Conservation (phyloP, 2,329 filamentous ascomycete species). For the Colletotrichum eleusines region DNA sequence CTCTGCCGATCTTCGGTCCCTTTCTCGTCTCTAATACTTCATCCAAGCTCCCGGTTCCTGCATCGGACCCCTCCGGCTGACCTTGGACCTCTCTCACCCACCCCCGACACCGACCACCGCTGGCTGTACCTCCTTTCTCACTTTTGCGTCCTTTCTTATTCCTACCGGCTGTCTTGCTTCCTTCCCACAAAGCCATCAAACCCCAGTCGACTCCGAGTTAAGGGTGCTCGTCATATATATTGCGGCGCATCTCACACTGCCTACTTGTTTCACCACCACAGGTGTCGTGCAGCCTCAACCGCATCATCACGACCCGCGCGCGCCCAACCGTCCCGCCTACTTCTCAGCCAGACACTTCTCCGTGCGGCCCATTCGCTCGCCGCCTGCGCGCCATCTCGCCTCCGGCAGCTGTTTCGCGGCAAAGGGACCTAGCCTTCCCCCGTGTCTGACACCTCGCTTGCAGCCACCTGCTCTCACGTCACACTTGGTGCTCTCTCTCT, state of each 20-base stretch:
- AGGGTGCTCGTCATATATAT: conserved; percentile 31
- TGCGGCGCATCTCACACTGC: conserved; percentile 28
- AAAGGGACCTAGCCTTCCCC: conserved; percentile 11
- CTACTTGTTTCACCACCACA: conserved; percentile 20
- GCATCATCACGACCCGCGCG: conserved; percentile 19
- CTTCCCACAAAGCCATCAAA: conserved; percentile 5
- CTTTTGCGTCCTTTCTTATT: conserved; percentile 15
- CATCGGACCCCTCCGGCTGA: not conserved
- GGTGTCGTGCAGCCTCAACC: conserved; percentile 28
- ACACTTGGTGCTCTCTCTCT: conserved; percentile 23
- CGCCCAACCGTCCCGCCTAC: conserved; percentile 17
- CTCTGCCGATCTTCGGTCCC: conserved; percentile 36
- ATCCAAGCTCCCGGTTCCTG: conserved; percentile 17
- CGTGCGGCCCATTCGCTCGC: conserved; percentile 21
- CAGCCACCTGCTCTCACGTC: conserved; percentile 20
- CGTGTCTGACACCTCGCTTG: conserved; percentile 19
- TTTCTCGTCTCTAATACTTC: conserved; percentile 20
- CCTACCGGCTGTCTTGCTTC: conserved; percentile 13
- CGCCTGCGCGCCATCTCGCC: no score
- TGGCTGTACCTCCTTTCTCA: not conserved
- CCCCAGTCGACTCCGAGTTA: not conserved
- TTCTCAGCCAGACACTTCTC: conserved; percentile 30
- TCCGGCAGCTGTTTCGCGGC: conserved; percentile 28
- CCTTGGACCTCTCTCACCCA: not conserved
- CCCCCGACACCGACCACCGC: conserved; percentile 4